Evolutionary conservation across 805 yeast species (phyloP), one percentile per base, ranked within the genome.

Genomic region (Soucietia sequanensis): DNA sequence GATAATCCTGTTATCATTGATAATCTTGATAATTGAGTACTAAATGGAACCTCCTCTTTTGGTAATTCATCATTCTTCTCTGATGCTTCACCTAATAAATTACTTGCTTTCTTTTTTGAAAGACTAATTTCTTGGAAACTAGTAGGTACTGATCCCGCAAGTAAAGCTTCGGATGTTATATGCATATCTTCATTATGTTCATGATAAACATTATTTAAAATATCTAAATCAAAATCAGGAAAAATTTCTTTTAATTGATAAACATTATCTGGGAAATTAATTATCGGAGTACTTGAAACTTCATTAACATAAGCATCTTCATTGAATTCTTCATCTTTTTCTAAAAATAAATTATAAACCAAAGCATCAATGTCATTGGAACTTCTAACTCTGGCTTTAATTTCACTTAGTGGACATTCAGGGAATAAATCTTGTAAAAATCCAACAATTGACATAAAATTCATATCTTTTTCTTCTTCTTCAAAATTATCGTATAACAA

Each of bases 161-260:
- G 21, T 14, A 27, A 9, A 1, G 50, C 44, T 23, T 64, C 69
- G 2, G 50, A 37, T 1, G 68, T 48, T 5, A 44, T 46, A 11
- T 57, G 65, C 7, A 59, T 3, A 37, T 69, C 57, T 1, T 61
- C 58, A 5, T 56, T 41, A 24, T 56, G 43, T 2, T 55, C 57
- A 16, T 52, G 43, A 12, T 66, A 54, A 3, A 55, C 54, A 2
- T 47, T 40, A 3, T 54, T 42, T 6, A 78, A 51, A 6, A 43
- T 41, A 2, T 44, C 52, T 4, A 50, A 26, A 2, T 64, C 60
- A 2, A 62, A 40, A 11, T 65, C 50, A 0, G 82, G 81, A 39
- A 78, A 76, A 54, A 78, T 65, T 10, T 64, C 68, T 31, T 50
- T 44, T 20, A 73, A 44, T 19, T 49, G 52, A 37, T 39, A 39